Evolutionary conservation across 1,284 basidiomycete species (phyloP).

Genomic region (Naganishia sp.): DNA sequence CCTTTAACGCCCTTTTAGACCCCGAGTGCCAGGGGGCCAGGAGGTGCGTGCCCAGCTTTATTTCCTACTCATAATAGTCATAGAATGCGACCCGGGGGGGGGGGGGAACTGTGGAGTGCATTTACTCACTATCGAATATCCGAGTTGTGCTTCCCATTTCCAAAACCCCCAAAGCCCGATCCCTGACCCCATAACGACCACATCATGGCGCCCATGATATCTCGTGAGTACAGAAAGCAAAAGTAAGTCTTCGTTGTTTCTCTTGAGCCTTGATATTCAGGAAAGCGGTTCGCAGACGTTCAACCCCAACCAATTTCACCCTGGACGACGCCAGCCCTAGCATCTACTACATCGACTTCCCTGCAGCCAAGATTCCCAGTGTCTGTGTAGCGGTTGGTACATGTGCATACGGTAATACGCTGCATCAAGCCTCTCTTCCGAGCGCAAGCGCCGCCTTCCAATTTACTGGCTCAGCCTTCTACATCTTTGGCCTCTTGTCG

Average conservation of each 20-base stretch:
- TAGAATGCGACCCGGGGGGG: too few species aligned
- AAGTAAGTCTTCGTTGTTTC: background rate
- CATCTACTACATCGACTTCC: conserved; percentile 28
- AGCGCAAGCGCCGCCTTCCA: conserved; percentile 19
- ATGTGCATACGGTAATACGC: conserved; percentile 20
- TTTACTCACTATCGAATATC: too few species aligned
- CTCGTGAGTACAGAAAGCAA: background rate
- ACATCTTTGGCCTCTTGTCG: conserved; percentile 12
- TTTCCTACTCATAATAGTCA: too few species aligned
- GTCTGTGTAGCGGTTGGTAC: background rate
- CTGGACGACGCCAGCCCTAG: conserved; percentile 9
- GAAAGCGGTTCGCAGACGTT: background rate
- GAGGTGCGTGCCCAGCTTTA: too few species aligned
- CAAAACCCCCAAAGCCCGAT: too few species aligned
- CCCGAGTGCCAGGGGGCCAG: too few species aligned
- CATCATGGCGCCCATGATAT: conserved; percentile 3
- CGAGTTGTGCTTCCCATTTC: too few species aligned
- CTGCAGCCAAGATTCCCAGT: background rate
- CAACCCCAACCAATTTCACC: conserved; percentile 7
- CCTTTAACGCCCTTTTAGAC: too few species aligned
- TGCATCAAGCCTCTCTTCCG: conserved; percentile 10
- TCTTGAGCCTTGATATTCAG: background rate
- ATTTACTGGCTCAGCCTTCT: conserved; percentile 9
- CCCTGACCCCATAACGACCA: too few species aligned
- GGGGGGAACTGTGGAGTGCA: too few species aligned